phyloP scores from a whole-genome alignment of 2,329 filamentous ascomycete species.

The Drechmeria coniospora region DNA sequence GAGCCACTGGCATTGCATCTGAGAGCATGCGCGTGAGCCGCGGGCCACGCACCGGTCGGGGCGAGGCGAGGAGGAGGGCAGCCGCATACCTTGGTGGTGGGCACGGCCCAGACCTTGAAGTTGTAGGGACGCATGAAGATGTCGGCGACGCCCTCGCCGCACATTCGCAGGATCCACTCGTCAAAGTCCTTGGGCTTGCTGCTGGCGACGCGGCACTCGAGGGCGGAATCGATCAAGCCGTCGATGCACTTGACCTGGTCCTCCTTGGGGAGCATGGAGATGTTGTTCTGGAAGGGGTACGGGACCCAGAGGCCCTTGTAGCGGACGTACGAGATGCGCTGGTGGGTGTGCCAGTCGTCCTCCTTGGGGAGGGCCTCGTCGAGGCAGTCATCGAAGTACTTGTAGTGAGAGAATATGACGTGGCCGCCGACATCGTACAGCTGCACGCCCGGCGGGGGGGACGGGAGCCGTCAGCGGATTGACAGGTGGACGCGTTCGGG shows the following conservation, averaged over 20 bases:
- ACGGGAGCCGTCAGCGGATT: constrained; percentile 9
- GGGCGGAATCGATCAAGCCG: constrained; percentile 85
- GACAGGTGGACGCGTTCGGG: constrained; percentile 1
- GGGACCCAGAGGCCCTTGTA: constrained; percentile 95
- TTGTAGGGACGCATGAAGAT: constrained; percentile 99
- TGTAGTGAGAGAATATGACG: constrained; percentile 99
- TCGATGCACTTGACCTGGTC: constrained; percentile 92
- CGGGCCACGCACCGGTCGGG: neutral
- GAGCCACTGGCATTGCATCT: constrained; percentile 99
- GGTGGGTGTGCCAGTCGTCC: constrained; percentile 92
- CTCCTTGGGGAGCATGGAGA: constrained; percentile 93
- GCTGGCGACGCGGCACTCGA: constrained; percentile 73
- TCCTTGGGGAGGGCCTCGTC: constrained; percentile 89
- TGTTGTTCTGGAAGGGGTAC: constrained; percentile 99
- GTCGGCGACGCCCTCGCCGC: constrained; percentile 77
- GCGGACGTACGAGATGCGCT: constrained; percentile 97
- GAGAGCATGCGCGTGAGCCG: constrained; percentile 1
- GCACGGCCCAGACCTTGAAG: constrained; percentile 99
- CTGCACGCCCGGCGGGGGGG: constrained; percentile 34
- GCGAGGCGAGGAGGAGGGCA: neutral
- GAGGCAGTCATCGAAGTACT: constrained; percentile 99
- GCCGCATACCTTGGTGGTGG: constrained; percentile 71
- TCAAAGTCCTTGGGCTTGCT: constrained; percentile 95
- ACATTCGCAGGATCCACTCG: constrained; percentile 93
- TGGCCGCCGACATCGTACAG: constrained; percentile 97